Evolutionary conservation across 345 rosid species (phyloP).

Genomic region (Cochlearia excelsa): DNA sequence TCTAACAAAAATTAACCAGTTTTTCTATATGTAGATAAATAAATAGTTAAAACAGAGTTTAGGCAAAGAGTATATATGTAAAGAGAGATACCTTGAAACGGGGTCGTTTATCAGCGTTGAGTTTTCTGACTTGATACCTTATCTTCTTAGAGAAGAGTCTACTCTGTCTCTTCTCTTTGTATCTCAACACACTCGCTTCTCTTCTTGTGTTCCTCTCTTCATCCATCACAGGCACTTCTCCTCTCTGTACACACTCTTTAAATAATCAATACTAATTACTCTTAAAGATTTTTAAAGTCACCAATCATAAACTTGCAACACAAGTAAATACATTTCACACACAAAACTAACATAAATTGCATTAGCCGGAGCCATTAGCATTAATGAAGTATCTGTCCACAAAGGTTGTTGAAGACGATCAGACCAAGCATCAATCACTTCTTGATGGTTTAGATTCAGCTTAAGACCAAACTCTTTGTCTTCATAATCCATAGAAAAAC

Average conservation of each 20-base stretch:
- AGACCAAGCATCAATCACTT: conserved; percentile 69
- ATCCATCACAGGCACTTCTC: conserved; percentile 71
- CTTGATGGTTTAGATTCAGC: conserved; percentile 70
- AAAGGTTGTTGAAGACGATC: conserved; percentile 44
- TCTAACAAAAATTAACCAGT: neutral
- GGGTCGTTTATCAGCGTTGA: conserved; percentile 78
- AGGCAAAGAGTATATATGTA: neutral
- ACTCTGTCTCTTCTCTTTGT: conserved; percentile 67
- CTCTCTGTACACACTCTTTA: conserved; percentile 35
- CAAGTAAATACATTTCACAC: conserved; percentile 12
- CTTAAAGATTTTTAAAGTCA: neutral
- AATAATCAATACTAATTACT: conserved; percentile 1
- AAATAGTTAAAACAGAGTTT: neutral
- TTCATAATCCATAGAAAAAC: conserved; percentile 35
- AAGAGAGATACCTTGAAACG: conserved; percentile 52
- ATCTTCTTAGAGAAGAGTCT: conserved; percentile 79
- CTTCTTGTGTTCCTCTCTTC: conserved; percentile 59
- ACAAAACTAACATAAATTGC: conserved; percentile 46
- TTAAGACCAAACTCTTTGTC: conserved; percentile 44
- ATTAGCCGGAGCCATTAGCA: conserved; percentile 30
- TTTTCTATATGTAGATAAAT: neutral
- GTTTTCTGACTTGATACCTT: conserved; percentile 74
- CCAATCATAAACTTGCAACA: conserved; percentile 14
- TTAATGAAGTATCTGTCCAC: conserved; percentile 36
- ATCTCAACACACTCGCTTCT: conserved; percentile 75